A percentile compares a stretch with the other conserved stretches of the same genome.
Conservation (phyloP, 2,329 filamentous ascomycete species). For the Ascomycota sp. region DNA sequence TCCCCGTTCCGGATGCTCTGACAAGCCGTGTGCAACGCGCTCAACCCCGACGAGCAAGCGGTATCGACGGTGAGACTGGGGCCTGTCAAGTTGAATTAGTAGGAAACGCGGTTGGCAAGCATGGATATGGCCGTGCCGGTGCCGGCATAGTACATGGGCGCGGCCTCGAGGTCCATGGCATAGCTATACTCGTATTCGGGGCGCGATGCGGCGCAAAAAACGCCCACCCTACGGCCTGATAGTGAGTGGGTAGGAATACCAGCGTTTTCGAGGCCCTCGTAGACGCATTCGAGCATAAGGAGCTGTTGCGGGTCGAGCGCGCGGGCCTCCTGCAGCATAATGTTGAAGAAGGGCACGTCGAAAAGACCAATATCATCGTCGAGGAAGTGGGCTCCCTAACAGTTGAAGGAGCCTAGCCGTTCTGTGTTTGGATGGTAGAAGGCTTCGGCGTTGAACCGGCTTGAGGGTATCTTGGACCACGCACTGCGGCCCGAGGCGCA, state of each 20-base stretch:
- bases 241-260: slow-evolving; percentile 16
- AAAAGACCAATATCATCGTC: slow-evolving; percentile 25
- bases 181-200: slow-evolving; percentile 1
- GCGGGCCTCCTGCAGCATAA: slow-evolving; percentile 5
- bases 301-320: slow-evolving; percentile 28
- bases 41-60: slow-evolving; percentile 1
- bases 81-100: slow-evolving; percentile 2
- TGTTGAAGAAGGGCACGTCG: slow-evolving; percentile 30
- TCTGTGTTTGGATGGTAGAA: slow-evolving; percentile 21
- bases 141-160: slow-evolving; percentile 1
- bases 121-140: not conserved
- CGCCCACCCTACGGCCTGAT: not conserved
- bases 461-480: not conserved
- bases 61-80: slow-evolving; percentile 2
- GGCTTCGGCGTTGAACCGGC: slow-evolving; percentile 6
- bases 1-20: not conserved
- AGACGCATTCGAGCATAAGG: slow-evolving; percentile 28
- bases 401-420: slow-evolving; percentile 16
- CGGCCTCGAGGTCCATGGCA: slow-evolving; percentile 1
- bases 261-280: slow-evolving; percentile 31
- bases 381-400: slow-evolving; percentile 18
- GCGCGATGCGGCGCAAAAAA: not conserved
- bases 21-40: not conserved
- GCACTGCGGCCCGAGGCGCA: not conserved
- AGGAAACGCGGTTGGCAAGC: slow-evolving; percentile 1